These are phyloP conservation scores for Yamadazyma diddensiae DNA, from an alignment of 1,139 yeast species.

Conservation along the genomic window DNA sequence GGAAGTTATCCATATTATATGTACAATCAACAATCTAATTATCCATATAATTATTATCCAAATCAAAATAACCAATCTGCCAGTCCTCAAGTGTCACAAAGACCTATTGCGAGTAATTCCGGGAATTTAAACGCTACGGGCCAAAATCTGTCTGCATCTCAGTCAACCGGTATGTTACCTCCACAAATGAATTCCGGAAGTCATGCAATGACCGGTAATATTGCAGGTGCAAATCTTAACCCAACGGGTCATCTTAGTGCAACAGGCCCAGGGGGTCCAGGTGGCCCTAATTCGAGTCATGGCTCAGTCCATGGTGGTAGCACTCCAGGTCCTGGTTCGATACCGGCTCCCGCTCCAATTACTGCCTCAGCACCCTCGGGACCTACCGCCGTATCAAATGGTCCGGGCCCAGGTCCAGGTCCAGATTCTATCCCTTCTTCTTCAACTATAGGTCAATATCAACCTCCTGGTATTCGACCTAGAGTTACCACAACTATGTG, in stretches of 20 bases:
- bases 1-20: conserved; percentile 14
- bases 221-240: too few relatives aligned
- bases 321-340: not conserved
- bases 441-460: conserved; percentile 46
- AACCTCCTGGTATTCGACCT: conserved; percentile 63
- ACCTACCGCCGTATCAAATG: not conserved
- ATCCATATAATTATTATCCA: conserved; percentile 12
- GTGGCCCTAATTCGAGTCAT: not conserved
- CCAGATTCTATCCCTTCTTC: conserved; percentile 4
- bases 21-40: conserved; percentile 11
- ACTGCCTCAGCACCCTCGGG: not conserved
- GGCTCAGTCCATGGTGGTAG: not conserved
- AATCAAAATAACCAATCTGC: conserved; percentile 8
- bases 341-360: not conserved
- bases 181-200: conserved; percentile 3
- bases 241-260: not conserved
- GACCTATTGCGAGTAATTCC: too few relatives aligned
- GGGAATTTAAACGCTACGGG: too few relatives aligned
- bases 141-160: conserved; percentile 3
- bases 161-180: conserved; percentile 10
- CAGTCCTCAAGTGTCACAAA: conserved; percentile 16
- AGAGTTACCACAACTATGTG: conserved; percentile 93
- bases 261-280: not conserved
- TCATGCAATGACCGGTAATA: not conserved
- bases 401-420: conserved; percentile 7